Percentiles rank a stretch among this genome's conserved stretches.
Conservation (phyloP, 768 basidiomycete genomes). For the Lentinula raphanica region DNA sequence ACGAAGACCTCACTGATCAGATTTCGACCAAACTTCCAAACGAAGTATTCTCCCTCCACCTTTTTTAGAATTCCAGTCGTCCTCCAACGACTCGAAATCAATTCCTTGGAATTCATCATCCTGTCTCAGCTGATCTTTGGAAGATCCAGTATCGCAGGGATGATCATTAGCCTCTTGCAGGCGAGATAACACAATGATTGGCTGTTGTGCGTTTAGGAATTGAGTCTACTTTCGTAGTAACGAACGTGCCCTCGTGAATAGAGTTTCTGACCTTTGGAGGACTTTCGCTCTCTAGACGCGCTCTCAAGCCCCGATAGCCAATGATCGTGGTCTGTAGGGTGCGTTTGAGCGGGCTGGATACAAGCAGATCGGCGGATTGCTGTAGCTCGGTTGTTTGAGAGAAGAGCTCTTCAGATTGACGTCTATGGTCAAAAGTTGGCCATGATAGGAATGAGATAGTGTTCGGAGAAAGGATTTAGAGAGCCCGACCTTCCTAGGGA, state of each 20-base stretch:
- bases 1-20: no score
- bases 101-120: slow-evolving; percentile 2
- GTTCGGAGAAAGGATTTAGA: no score
- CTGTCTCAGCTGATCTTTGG: not conserved
- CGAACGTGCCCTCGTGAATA: no score
- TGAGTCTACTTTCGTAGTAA: not conserved
- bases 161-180: slow-evolving; percentile 3
- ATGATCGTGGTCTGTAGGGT: slow-evolving; percentile 5
- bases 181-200: not conserved
- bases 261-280: not conserved
- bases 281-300: slow-evolving; percentile 1
- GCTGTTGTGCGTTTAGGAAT: not conserved
- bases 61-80: slow-evolving; percentile 6
- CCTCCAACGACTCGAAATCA: not conserved
- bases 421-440: not conserved
- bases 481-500: slow-evolving; percentile 1
- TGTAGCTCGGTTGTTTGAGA: not conserved
- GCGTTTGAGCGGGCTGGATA: slow-evolving; percentile 3
- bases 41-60: not conserved
- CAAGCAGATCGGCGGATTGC: not conserved
- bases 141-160: slow-evolving; percentile 5
- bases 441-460: no score
- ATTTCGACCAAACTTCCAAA: no score
- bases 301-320: not conserved
- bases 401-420: slow-evolving; percentile 3